A percentile compares a stretch with the other conserved stretches of the same genome.
Evolutionary conservation across 257 asterid genomes (phyloP).

Genomic region (Nicotiana tabacum): DNA sequence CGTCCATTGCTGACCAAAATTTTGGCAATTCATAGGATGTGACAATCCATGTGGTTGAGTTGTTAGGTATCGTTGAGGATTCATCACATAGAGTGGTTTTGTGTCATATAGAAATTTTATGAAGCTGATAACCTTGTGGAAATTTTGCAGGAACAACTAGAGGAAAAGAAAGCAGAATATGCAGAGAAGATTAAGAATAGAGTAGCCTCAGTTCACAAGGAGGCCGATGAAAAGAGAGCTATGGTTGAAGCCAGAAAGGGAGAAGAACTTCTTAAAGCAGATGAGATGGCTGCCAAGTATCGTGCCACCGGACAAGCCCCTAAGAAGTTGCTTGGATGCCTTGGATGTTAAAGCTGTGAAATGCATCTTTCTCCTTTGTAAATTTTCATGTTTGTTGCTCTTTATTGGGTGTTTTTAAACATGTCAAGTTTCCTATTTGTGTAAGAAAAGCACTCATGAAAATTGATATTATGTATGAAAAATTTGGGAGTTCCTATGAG

Average conservation of each 20-base stretch:
- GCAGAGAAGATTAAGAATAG: constrained; percentile 62
- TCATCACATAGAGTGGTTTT: not conserved
- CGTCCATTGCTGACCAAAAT: not conserved
- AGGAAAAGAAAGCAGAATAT: constrained; percentile 65
- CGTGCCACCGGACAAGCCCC: constrained; percentile 64
- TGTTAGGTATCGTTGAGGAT: not conserved
- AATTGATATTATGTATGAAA: not conserved
- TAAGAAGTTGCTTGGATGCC: constrained; percentile 47
- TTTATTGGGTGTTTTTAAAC: constrained; percentile 10
- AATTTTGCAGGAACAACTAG: constrained; percentile 49
- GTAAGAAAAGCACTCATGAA: not conserved
- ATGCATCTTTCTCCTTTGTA: constrained; percentile 14
- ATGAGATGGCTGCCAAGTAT: constrained; percentile 64
- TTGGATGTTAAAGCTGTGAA: constrained; percentile 30
- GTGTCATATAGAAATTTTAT: not conserved
- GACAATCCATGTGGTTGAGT: not conserved
- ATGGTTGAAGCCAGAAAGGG: constrained; percentile 49
- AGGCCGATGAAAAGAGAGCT: constrained; percentile 77
- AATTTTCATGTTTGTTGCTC: not conserved
- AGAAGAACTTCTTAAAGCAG: constrained; percentile 62
- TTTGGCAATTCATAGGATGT: not conserved
- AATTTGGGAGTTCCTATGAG: not conserved
- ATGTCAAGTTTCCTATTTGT: not conserved
- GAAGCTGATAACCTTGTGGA: not conserved
- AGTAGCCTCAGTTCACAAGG: constrained; percentile 58